Conservation (phyloP, 192 early-diverging fungal genomes). For the Gaertneriomyces semiglobifer region DNA sequence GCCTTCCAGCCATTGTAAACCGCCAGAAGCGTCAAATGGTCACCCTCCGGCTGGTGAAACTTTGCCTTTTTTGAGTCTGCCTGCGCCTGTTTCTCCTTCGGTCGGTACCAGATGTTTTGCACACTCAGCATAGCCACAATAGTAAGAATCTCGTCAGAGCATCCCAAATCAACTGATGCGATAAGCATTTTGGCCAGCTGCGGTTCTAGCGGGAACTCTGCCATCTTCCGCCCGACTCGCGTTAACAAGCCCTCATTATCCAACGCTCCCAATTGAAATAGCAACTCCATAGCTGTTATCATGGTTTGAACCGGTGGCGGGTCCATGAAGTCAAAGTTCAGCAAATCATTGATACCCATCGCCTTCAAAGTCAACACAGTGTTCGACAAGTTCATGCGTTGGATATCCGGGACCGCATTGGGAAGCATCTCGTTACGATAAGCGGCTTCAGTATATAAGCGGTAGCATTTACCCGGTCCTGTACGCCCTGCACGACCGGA, state of each 20-base stretch:
- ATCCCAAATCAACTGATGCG: constrained; percentile 82
- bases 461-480: constrained; percentile 96
- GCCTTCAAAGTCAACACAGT: constrained; percentile 91
- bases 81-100: constrained; percentile 90
- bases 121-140: constrained; percentile 61
- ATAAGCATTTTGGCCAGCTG: constrained; percentile 92
- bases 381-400: constrained; percentile 88
- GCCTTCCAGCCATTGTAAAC: constrained; percentile 96
- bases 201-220: constrained; percentile 93
- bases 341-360: constrained; percentile 93
- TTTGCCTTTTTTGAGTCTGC: constrained; percentile 96
- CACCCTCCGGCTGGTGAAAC: constrained; percentile 97
- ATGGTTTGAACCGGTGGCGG: constrained; percentile 90
- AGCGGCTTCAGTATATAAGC: constrained; percentile 89
- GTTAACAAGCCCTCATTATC: constrained; percentile 94
- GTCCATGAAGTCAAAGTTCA: constrained; percentile 99
- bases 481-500: constrained; percentile 93
- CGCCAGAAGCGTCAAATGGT: constrained; percentile 93
- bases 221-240: constrained; percentile 93
- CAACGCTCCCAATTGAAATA: constrained; percentile 87
- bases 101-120: constrained; percentile 94
- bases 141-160: constrained; percentile 88
- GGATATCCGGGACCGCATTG: constrained; percentile 95
- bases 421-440: constrained; percentile 90
- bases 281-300: constrained; percentile 85